A percentile compares a stretch with the other conserved stretches of the same genome.
phyloP scores from a whole-genome alignment of 768 basidiomycete genomes.

The Leucosporidium creatinivorum region DNA sequence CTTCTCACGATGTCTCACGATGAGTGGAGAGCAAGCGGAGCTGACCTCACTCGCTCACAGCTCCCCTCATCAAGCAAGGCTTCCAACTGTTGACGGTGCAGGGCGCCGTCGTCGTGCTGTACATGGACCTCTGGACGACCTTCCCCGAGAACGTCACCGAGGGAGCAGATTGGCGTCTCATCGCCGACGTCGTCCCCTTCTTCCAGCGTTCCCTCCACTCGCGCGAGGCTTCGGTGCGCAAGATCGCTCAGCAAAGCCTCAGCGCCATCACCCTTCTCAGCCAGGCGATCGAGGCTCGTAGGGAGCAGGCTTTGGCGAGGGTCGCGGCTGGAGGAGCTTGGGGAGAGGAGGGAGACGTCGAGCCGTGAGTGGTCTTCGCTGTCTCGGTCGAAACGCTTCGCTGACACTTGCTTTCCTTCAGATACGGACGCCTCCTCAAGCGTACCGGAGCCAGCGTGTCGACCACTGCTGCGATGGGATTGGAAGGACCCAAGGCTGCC shows the following conservation, averaged over 20 bases:
- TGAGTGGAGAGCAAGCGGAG: no score
- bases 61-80: constrained; percentile 1
- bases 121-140: constrained; percentile 7
- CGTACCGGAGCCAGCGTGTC: constrained; percentile 7
- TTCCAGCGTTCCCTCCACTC: background rate
- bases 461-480: background rate
- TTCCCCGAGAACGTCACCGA: background rate
- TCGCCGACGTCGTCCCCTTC: background rate
- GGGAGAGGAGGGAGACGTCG: background rate
- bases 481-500: background rate
- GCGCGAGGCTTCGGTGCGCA: background rate
- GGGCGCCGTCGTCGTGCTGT: constrained; percentile 14
- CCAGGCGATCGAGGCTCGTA: constrained; percentile 2
- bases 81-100: constrained; percentile 7
- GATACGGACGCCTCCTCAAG: constrained; percentile 4
- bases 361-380: background rate
- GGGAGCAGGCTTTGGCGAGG: background rate
- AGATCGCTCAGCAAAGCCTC: constrained; percentile 4
- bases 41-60: background rate
- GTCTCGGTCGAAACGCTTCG: background rate
- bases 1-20: no score
- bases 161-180: constrained; percentile 2
- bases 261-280: background rate
- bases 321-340: background rate
- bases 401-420: background rate